phyloP scores from a whole-genome alignment of 2,329 filamentous ascomycete genomes.

The Colletotrichum tropicale region DNA sequence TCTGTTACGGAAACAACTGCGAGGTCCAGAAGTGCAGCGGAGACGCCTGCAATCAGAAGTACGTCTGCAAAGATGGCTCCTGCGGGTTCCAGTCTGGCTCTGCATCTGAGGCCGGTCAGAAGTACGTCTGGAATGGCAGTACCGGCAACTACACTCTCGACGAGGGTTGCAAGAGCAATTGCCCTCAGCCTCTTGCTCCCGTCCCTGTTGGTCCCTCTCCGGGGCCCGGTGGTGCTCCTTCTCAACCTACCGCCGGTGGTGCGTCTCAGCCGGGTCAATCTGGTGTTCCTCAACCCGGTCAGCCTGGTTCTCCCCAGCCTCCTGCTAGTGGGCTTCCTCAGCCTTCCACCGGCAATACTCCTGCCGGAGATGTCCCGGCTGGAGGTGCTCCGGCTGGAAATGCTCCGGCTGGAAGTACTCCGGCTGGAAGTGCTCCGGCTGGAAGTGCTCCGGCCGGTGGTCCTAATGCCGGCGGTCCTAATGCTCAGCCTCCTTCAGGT shows the following conservation, averaged over 20 bases:
- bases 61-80: constrained; percentile 22
- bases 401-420: no score
- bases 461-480: neutral
- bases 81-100: constrained; percentile 26
- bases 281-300: neutral
- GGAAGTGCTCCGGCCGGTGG: no score
- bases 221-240: neutral
- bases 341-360: no score
- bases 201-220: neutral
- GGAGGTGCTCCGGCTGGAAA: no score
- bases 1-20: constrained; percentile 19
- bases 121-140: constrained; percentile 12
- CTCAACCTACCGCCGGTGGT: neutral
- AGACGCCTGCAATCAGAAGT: constrained; percentile 28
- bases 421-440: neutral
- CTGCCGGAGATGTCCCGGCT: no score
- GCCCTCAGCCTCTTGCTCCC: neutral
- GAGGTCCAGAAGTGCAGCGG: constrained; percentile 33
- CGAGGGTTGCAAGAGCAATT: neutral
- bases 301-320: no score
- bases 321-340: no score
- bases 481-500: neutral
- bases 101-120: constrained; percentile 26
- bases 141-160: neutral
- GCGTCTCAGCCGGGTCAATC: neutral